Percentiles rank a stretch among this genome's conserved stretches.
Evolutionary conservation across 2,329 filamentous ascomycete species (phyloP).

Genomic region (Eutypella sp.): DNA sequence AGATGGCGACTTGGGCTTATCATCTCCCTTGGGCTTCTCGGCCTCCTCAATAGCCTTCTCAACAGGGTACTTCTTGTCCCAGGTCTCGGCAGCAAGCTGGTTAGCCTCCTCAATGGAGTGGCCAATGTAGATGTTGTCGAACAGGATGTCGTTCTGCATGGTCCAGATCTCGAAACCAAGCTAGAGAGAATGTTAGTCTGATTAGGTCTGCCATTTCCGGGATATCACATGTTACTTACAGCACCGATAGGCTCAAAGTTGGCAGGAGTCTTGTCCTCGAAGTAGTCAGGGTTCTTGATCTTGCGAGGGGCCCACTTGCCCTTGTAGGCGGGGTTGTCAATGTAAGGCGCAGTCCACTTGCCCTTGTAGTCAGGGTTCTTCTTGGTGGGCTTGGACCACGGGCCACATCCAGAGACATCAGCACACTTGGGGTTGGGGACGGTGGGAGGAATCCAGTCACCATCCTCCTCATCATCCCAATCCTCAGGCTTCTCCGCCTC

Average conservation of each 20-base stretch:
- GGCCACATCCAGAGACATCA: constrained; percentile 87
- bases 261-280: constrained; percentile 91
- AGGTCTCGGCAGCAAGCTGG: constrained; percentile 84
- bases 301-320: constrained; percentile 89
- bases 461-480: constrained; percentile 99
- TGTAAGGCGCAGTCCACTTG: constrained; percentile 89
- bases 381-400: constrained; percentile 87
- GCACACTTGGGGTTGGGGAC: constrained; percentile 95
- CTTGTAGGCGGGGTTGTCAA: constrained; percentile 99
- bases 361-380: constrained; percentile 98
- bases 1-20: constrained; percentile 62
- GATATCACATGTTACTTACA: constrained; percentile 55
- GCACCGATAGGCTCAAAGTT: constrained; percentile 98
- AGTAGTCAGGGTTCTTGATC: constrained; percentile 95
- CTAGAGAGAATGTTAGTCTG: constrained; percentile 36
- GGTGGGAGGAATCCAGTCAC: constrained; percentile 88
- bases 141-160: constrained; percentile 98
- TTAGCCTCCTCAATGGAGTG: constrained; percentile 92
- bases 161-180: constrained; percentile 99
- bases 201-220: constrained; percentile 1
- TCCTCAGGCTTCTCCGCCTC: constrained; percentile 97
- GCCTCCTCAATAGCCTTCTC: constrained; percentile 79
- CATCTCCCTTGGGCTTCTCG: constrained; percentile 67
- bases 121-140: constrained; percentile 99
- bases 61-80: constrained; percentile 77